These are phyloP conservation scores for Yarrowia keelungensis DNA, from an alignment of 805 yeast species.

Conservation along the genomic window DNA sequence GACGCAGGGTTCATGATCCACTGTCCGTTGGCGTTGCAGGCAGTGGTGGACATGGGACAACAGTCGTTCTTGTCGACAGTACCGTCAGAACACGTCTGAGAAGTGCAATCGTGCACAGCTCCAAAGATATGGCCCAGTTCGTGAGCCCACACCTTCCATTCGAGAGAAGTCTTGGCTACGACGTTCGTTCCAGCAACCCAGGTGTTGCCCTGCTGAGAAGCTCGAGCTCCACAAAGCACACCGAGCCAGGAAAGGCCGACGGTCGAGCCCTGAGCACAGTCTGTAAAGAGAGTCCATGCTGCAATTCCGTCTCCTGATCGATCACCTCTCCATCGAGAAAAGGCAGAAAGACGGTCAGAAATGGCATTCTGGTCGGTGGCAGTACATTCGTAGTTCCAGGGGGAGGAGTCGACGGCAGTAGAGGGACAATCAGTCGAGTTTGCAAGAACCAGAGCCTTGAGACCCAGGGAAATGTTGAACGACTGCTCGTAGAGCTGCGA, in stretches of 20 bases:
- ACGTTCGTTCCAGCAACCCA: slow-evolving; percentile 49
- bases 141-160: slow-evolving; percentile 52
- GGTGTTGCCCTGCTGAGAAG: slow-evolving; percentile 42
- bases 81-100: slow-evolving; percentile 48
- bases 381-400: slow-evolving; percentile 48
- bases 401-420: slow-evolving; percentile 39
- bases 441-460: slow-evolving; percentile 45
- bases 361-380: slow-evolving; percentile 42
- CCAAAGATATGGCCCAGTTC: slow-evolving; percentile 54
- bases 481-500: slow-evolving; percentile 49
- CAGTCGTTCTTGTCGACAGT: slow-evolving; percentile 47
- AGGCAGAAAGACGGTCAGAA: slow-evolving; percentile 45
- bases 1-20: slow-evolving; percentile 52
- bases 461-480: slow-evolving; percentile 51
- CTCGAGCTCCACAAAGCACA: slow-evolving; percentile 46
- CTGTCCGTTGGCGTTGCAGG: slow-evolving; percentile 49
- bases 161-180: slow-evolving; percentile 48
- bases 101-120: slow-evolving; percentile 53
- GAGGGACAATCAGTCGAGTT: slow-evolving; percentile 25
- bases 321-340: slow-evolving; percentile 49
- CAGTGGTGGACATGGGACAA: slow-evolving; percentile 48
- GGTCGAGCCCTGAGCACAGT: slow-evolving; percentile 49
- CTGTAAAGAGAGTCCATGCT: slow-evolving; percentile 50
- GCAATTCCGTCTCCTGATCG: slow-evolving; percentile 49
- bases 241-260: slow-evolving; percentile 53